A percentile compares a stretch with the other conserved stretches of the same genome.
phyloP scores from a whole-genome alignment of 805 yeast genomes.

The baker's yeast (Saccharomyces cerevisiae) region DNA sequence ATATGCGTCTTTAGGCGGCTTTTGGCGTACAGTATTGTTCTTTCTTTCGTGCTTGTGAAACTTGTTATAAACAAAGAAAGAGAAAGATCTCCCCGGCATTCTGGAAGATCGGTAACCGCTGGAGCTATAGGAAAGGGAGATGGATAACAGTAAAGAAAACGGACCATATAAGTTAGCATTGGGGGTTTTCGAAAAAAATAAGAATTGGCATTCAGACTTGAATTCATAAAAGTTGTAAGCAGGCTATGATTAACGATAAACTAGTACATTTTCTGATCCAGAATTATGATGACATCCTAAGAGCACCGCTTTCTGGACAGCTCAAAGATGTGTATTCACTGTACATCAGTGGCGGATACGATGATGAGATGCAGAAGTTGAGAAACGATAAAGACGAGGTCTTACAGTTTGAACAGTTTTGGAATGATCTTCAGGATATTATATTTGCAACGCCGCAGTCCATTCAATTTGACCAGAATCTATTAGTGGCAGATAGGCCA shows the following conservation, averaged over 20 bases:
- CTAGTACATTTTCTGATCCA: slow-evolving; percentile 18
- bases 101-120: slow-evolving; percentile 1
- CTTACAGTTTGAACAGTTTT: slow-evolving; percentile 8
- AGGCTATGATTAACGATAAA: slow-evolving; percentile 4
- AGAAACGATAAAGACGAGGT: neutral
- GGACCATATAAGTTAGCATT: neutral
- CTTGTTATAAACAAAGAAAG: neutral
- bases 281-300: slow-evolving; percentile 14
- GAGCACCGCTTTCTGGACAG: slow-evolving; percentile 21
- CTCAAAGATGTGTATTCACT: slow-evolving; percentile 17
- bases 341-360: slow-evolving; percentile 3
- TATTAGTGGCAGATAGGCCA: neutral
- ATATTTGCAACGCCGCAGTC: slow-evolving; percentile 11
- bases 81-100: slow-evolving; percentile 1
- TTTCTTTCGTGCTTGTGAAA: neutral
- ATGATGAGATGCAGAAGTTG: neutral
- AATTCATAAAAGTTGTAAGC: neutral
- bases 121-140: slow-evolving; percentile 1
- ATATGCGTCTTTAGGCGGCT: neutral
- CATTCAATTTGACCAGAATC: slow-evolving; percentile 8
- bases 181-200: neutral
- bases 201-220: neutral
- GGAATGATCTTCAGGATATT: slow-evolving; percentile 9
- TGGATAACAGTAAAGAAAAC: neutral
- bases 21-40: neutral